Evolutionary conservation across 441 rosid species (phyloP).

Genomic region (Melastoma candidum): DNA sequence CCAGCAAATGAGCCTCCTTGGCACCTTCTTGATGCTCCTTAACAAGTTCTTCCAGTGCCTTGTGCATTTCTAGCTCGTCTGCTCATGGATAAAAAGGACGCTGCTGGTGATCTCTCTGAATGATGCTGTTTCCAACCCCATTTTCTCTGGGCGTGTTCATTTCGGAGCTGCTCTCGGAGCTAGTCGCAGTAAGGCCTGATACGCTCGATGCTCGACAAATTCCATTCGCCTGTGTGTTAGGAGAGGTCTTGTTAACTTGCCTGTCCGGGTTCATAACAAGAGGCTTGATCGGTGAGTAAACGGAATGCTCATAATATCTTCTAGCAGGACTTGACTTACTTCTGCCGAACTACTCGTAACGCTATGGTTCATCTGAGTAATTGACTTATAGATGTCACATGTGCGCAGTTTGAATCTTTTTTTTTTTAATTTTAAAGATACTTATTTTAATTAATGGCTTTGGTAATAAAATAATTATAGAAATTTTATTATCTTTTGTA

Average conservation of each 20-base stretch:
- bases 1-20: constrained; percentile 47
- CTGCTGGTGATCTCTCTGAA: constrained; percentile 13
- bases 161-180: constrained; percentile 73
- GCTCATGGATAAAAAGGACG: constrained; percentile 29
- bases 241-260: constrained; percentile 24
- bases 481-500: no score
- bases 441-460: no score
- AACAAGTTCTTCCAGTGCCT: constrained; percentile 76
- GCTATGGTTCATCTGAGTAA: neutral
- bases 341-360: constrained; percentile 29
- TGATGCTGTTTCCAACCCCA: constrained; percentile 26
- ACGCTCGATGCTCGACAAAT: constrained; percentile 44
- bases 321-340: constrained; percentile 26
- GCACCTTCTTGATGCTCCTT: constrained; percentile 51
- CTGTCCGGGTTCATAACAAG: constrained; percentile 26
- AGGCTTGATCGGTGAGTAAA: neutral
- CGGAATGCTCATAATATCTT: no score
- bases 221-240: constrained; percentile 30
- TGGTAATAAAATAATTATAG: no score
- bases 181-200: constrained; percentile 67
- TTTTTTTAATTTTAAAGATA: no score
- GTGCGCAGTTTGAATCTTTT: no score
- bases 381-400: no score
- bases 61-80: constrained; percentile 40
- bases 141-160: constrained; percentile 54